These are phyloP conservation scores for Alternaria alternata DNA, from an alignment of 2,329 filamentous ascomycete genomes.

Conservation along the genomic window DNA sequence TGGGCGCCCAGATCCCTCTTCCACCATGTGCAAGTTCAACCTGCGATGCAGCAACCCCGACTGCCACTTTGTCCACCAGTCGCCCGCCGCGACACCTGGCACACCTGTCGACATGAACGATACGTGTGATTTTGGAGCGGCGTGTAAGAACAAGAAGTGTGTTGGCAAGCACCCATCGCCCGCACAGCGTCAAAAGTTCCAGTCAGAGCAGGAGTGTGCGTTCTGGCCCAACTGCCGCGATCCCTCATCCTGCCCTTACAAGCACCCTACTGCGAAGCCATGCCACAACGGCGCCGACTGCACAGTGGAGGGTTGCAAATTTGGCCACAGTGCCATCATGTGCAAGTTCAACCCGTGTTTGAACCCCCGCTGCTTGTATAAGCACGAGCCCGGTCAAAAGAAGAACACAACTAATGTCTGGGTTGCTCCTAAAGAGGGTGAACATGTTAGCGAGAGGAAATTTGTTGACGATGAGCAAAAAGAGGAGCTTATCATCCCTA, in stretches of 20 bases:
- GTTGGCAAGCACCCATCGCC: conserved; percentile 91
- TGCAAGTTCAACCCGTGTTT: conserved; percentile 94
- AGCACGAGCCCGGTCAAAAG: conserved; percentile 88
- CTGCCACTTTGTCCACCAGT: conserved; percentile 94
- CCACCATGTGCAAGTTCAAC: conserved; percentile 88
- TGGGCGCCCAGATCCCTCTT: conserved; percentile 64
- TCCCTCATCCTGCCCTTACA: conserved; percentile 79
- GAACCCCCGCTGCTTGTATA: conserved; percentile 86
- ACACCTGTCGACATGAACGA: conserved; percentile 80
- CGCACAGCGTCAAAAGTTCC: conserved; percentile 77
- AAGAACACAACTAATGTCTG: conserved; percentile 83
- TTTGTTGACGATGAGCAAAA: conserved; percentile 76
- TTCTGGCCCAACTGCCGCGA: conserved; percentile 95
- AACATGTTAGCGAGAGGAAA: conserved; percentile 85
- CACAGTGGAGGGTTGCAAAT: conserved; percentile 81
- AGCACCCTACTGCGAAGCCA: conserved; percentile 83
- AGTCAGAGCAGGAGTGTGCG: conserved; percentile 85
- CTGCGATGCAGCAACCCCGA: conserved; percentile 85
- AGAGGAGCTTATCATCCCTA: conserved; percentile 78
- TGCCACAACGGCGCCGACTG: conserved; percentile 94
- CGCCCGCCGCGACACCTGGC: conserved; percentile 83
- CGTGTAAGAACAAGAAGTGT: conserved; percentile 96
- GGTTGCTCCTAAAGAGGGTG: conserved; percentile 66
- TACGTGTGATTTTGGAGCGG: conserved; percentile 82
- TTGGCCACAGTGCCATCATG: conserved; percentile 82